These are phyloP conservation scores for Solanum gracilifrons DNA, from an alignment of 257 asterid genomes.

Conservation along the genomic window DNA sequence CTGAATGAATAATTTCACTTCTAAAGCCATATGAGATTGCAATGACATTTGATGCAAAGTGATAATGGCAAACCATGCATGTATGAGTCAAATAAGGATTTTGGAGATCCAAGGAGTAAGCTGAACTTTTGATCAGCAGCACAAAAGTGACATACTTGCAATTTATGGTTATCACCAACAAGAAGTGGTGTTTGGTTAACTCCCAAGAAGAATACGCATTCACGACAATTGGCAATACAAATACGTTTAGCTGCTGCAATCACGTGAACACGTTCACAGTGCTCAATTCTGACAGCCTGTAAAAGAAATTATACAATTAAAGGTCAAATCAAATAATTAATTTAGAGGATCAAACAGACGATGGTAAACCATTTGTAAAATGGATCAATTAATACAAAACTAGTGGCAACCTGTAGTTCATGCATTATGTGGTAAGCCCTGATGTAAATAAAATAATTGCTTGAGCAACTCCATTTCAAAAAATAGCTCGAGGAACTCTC, in stretches of 20 bases:
- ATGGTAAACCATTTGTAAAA: background rate
- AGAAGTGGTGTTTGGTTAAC: slow-evolving; percentile 84
- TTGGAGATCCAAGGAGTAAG: background rate
- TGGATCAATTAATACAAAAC: background rate
- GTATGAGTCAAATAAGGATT: background rate
- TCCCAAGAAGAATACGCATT: slow-evolving; percentile 85
- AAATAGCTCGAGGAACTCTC: background rate
- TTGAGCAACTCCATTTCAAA: background rate
- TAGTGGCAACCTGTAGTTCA: background rate
- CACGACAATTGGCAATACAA: slow-evolving; percentile 93
- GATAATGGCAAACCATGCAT: background rate
- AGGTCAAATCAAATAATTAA: background rate
- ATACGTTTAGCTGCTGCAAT: slow-evolving; percentile 84
- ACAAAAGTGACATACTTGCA: slow-evolving; percentile 47
- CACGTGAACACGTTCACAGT: slow-evolving; percentile 94
- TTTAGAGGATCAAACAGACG: background rate
- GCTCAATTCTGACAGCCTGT: slow-evolving; percentile 94
- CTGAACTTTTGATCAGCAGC: background rate
- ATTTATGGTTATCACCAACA: slow-evolving; percentile 96
- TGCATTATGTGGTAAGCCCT: background rate
- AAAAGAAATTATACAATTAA: background rate
- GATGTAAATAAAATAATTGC: background rate
- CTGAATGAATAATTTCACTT: background rate
- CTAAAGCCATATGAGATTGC: background rate
- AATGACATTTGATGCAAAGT: background rate